Conservation (phyloP, 768 basidiomycete genomes). For the Coprinopsis cinerea region DNA sequence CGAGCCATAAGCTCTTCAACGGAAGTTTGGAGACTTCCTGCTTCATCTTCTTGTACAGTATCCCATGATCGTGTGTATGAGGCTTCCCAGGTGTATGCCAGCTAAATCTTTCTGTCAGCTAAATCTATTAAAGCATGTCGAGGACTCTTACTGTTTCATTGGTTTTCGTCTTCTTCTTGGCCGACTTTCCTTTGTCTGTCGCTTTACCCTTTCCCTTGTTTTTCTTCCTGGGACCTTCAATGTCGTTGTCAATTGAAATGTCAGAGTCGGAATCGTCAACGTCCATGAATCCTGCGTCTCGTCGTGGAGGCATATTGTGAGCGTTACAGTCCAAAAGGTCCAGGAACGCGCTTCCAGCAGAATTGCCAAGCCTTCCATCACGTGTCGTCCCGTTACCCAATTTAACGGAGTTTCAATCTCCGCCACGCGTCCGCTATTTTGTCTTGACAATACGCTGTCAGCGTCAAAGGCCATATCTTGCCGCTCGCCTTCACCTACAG, state of each 20-base stretch:
- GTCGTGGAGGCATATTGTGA: slow-evolving; percentile 28
- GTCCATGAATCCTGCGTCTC: slow-evolving; percentile 38
- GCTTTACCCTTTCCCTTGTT: slow-evolving; percentile 55
- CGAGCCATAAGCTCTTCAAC: slow-evolving; percentile 88
- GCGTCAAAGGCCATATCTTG: not conserved
- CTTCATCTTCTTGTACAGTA: slow-evolving; percentile 92
- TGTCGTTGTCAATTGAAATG: slow-evolving; percentile 54
- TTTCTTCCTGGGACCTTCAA: slow-evolving; percentile 35
- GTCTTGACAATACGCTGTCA: not conserved
- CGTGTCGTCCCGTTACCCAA: slow-evolving; percentile 1
- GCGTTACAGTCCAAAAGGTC: not conserved
- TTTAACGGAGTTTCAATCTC: slow-evolving; percentile 6
- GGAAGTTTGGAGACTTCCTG: slow-evolving; percentile 82
- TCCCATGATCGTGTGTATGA: slow-evolving; percentile 95
- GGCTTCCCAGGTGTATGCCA: slow-evolving; percentile 94
- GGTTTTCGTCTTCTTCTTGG: slow-evolving; percentile 39
- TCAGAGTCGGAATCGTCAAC: slow-evolving; percentile 73
- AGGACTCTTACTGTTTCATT: slow-evolving; percentile 37
- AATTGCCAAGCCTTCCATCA: no score
- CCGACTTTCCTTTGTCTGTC: slow-evolving; percentile 43
- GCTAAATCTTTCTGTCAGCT: slow-evolving; percentile 31
- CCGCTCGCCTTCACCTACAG: not conserved
- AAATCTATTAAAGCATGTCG: not conserved
- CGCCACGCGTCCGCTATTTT: slow-evolving; percentile 10
- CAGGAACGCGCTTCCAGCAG: not conserved